Base-by-base conservation (phyloP, 2,329 filamentous ascomycete species). In the Ceratocystis smalleyi region DNA sequence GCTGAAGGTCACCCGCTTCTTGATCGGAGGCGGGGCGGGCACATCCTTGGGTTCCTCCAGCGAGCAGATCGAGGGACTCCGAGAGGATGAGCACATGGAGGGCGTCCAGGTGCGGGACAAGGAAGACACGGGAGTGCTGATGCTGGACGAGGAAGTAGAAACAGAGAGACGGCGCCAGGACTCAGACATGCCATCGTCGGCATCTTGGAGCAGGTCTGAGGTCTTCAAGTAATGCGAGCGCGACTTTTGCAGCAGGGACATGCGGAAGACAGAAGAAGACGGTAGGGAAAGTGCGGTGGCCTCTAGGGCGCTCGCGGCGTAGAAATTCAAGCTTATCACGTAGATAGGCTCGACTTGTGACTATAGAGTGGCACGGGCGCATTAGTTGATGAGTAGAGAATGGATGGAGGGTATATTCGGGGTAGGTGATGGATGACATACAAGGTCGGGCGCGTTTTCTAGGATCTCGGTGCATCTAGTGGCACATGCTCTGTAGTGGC, bases 251-350 rank as follows among this genome's bases (percentile, higher is more conserved):
- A 84, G 74, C 5, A 84, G 74, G 63, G 71, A 76, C 43, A 73
- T 72, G 55, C 80, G 78, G 67, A 78, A 75, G 1, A 76, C 71
- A 0, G 79, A 79, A 1, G 75, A 75, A 10, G 75, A 72, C 17
- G 76, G 75, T 6, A 82, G 72, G 43, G 76, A 74, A 32, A 77
- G 76, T 1, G 80, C 80, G 68, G 81, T 80, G 74, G 79, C 78
- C 69, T 84, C 82, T 51, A 82, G 75, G 15, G 81, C 79, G n/a
- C 76, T 78, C 22, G 82, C 82, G n/a, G 81, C 81, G 67, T 83
- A 84, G 70, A 84, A 83, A 70, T 82, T 78, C 5, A 84, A 75
- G 67, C 82, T 83, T 68, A 84, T 79, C 43, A 83, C 74, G 69
- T 83, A 79, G 5, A 79, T 73, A 1, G 80, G 78, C 69, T 83